Evolutionary conservation across 2,329 filamentous ascomycete genomes (phyloP).

Genomic region (Ophiosphaerella narmari): DNA sequence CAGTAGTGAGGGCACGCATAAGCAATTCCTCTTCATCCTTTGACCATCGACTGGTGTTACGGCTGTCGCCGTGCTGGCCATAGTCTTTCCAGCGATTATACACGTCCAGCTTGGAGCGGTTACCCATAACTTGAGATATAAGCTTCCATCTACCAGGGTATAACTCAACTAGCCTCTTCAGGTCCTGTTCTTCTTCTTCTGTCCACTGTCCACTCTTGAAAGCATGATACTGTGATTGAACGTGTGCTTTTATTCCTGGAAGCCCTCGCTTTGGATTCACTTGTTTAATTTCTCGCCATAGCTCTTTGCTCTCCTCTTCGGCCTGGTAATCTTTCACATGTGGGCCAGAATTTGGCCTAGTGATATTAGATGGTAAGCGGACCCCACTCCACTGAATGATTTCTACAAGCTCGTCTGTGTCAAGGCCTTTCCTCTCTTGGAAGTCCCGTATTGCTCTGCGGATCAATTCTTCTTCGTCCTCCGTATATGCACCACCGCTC

Average conservation of each 20-base stretch:
- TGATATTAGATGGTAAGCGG: too few species aligned
- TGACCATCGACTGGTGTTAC: constrained; percentile 62
- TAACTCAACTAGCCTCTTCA: constrained; percentile 54
- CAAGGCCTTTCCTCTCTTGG: constrained; percentile 22
- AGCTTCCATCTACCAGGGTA: constrained; percentile 63
- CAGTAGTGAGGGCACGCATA: constrained; percentile 57
- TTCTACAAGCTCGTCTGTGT: constrained; percentile 19
- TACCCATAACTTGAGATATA: constrained; percentile 64
- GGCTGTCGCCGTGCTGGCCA: constrained; percentile 61
- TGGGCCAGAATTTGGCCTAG: too few species aligned
- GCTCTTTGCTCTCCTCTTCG: constrained; percentile 16
- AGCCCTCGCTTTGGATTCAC: constrained; percentile 39
- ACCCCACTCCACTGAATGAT: constrained; percentile 23
- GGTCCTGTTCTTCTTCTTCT: constrained; percentile 60
- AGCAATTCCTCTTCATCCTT: constrained; percentile 63
- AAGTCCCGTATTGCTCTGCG: constrained; percentile 26
- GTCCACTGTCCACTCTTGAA: constrained; percentile 68
- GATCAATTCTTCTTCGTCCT: constrained; percentile 29
- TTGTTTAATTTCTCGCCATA: constrained; percentile 41
- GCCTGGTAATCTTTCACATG: constrained; percentile 4
- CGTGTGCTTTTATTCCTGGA: constrained; percentile 48
- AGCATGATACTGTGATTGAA: constrained; percentile 68
- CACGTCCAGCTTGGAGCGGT: constrained; percentile 67
- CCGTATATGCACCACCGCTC: constrained; percentile 18
- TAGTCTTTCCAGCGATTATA: constrained; percentile 74